phyloP scores from a whole-genome alignment of 169 alveolate species.

The Plasmodium yoelii region DNA sequence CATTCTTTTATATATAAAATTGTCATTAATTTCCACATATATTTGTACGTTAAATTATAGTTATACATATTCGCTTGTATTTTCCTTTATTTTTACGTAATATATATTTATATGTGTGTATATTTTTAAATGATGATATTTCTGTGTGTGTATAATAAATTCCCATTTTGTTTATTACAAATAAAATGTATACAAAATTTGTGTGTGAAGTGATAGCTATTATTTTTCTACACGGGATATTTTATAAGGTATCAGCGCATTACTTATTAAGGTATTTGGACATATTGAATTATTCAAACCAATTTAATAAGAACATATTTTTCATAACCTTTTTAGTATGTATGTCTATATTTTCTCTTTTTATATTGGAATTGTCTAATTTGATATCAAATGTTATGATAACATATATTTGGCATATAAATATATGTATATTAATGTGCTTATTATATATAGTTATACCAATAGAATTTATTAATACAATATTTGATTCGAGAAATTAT shows the following conservation, averaged over 20 bases:
- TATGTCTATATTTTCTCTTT: constrained; percentile 68
- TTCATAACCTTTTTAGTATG: constrained; percentile 65
- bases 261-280: constrained; percentile 55
- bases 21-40: too few relatives aligned
- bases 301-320: constrained; percentile 61
- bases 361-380: constrained; percentile 52
- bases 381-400: constrained; percentile 43
- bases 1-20: too few relatives aligned
- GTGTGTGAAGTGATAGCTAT: constrained; percentile 53
- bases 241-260: constrained; percentile 61
- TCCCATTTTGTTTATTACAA: background rate
- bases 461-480: constrained; percentile 46
- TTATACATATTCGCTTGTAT: background rate
- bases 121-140: background rate
- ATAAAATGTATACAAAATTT: constrained; percentile 42
- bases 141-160: background rate
- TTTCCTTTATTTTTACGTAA: background rate
- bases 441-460: constrained; percentile 65
- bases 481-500: constrained; percentile 56
- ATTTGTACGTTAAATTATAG: background rate
- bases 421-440: constrained; percentile 50
- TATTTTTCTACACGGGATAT: constrained; percentile 44
- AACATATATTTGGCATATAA: constrained; percentile 60
- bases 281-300: constrained; percentile 63
- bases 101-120: background rate